A percentile compares a stretch with the other conserved stretches of the same genome.
Conservation (phyloP, 768 basidiomycete genomes). For the Mrakia frigida region DNA sequence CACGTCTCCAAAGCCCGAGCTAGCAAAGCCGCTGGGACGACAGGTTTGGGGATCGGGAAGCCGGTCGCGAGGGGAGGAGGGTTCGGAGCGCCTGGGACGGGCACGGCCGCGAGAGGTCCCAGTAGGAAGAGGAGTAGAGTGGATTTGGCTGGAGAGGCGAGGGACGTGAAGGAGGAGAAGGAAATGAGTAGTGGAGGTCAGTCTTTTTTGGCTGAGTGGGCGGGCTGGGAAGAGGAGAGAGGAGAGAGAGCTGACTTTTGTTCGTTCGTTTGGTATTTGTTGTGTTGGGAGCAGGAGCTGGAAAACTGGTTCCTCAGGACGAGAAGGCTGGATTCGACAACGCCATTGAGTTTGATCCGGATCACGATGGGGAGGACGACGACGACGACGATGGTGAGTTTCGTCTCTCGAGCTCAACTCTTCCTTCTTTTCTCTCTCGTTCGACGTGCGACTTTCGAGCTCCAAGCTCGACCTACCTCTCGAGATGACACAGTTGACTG, state of each 20-base stretch:
- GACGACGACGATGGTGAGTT: conserved; percentile 18
- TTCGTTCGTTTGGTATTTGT: not conserved
- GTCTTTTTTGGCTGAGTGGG: too few relatives aligned
- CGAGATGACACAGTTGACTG: not conserved
- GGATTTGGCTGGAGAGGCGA: not conserved
- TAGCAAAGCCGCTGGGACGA: not conserved
- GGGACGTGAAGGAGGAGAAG: not conserved
- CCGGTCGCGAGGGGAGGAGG: conserved; percentile 2
- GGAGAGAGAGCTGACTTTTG: not conserved
- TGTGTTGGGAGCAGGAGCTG: not conserved
- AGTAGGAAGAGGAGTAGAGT: conserved; percentile 4
- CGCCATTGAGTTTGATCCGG: conserved; percentile 16
- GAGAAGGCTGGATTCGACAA: conserved; percentile 10
- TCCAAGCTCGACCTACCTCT: too few relatives aligned
- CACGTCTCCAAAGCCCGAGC: not conserved
- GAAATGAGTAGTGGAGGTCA: not conserved
- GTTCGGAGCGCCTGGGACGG: conserved; percentile 3
- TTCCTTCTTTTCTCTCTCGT: not conserved
- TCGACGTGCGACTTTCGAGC: too few relatives aligned
- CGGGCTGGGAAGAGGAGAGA: too few relatives aligned
- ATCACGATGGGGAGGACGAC: conserved; percentile 11
- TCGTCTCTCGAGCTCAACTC: not conserved
- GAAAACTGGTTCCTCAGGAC: not conserved
- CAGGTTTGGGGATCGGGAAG: not conserved
- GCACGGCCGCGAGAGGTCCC: not conserved